Conservation (phyloP, 2,329 filamentous ascomycete genomes). For the Epichloe bromicola region DNA sequence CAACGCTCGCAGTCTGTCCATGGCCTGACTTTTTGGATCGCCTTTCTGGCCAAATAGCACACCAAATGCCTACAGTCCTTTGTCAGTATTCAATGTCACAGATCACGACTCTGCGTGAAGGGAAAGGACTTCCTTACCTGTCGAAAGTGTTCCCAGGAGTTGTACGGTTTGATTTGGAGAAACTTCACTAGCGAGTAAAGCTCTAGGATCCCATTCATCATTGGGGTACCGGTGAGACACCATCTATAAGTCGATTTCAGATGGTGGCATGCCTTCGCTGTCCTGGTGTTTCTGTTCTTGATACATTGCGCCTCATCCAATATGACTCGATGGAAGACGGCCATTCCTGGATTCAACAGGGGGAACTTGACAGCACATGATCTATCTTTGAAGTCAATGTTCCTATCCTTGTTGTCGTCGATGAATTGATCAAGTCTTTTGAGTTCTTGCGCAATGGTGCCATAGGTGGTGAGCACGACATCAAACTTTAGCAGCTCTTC, state of each 20-base stretch:
- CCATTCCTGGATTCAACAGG: slow-evolving; percentile 43
- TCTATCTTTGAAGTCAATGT: slow-evolving; percentile 24
- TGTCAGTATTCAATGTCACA: slow-evolving; percentile 7
- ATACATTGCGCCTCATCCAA: slow-evolving; percentile 79
- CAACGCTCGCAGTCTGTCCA: slow-evolving; percentile 59
- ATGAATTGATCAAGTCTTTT: slow-evolving; percentile 46
- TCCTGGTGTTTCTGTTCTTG: slow-evolving; percentile 63
- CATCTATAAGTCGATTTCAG: slow-evolving; percentile 61
- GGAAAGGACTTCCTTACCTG: slow-evolving; percentile 22
- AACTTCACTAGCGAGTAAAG: slow-evolving; percentile 68
- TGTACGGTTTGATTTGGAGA: slow-evolving; percentile 64
- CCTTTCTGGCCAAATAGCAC: slow-evolving; percentile 22
- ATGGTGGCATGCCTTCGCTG: slow-evolving; percentile 52
- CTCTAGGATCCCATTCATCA: slow-evolving; percentile 76
- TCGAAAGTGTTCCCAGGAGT: slow-evolving; percentile 48
- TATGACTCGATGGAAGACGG: slow-evolving; percentile 68
- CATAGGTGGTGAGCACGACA: slow-evolving; percentile 77
- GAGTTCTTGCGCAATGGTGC: slow-evolving; percentile 51
- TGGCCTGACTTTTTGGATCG: slow-evolving; percentile 47
- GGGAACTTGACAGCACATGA: slow-evolving; percentile 29
- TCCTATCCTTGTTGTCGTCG: slow-evolving; percentile 31
- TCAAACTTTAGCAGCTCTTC: slow-evolving; percentile 54
- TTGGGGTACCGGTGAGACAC: slow-evolving; percentile 72
- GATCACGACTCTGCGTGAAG: neutral
- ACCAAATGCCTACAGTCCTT: slow-evolving; percentile 26